Evolutionary conservation across 345 rosid species (phyloP), one percentile per base, ranked within the genome.

Genomic region (Salix arbutifolia): DNA sequence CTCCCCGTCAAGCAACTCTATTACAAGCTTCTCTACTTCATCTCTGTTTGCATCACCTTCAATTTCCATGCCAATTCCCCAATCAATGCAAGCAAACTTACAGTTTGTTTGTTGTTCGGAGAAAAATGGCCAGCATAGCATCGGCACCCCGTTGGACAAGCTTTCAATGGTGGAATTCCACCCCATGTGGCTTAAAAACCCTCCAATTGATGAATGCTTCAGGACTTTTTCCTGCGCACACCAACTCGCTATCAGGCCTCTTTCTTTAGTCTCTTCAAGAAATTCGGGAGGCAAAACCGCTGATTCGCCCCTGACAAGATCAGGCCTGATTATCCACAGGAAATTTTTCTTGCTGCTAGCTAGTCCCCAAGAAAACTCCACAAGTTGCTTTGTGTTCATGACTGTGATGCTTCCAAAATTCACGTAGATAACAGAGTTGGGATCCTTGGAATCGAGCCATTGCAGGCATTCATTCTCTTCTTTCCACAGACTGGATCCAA

Each of bases 11-110:
- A 61, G 42, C 1, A 73, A 28, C 38, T 61, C 69, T 10, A 68
- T 61, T 14, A 73, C 69, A 17, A 40, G 26, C 8, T 40, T 40
- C 38, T 73, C 69, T 25, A 73, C 69, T 18, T 62, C 76, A 18
- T 73, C 76, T 73, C 76, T 73, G 9, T 73, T 73, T 2, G 30
- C 76, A 25, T 42, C 13, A 84, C 26, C 33, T 75, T 38, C 42
- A 12, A 73, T 73, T 37, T 73, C 38, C 69, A 42, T 26, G 6
- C 76, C 76, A 25, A 73, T 2, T 16, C 76, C 69, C 76, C 76
- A 73, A 25, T 61, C 37, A 4, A 28, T 40, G 35, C 76, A 73
- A 40, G 68, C 68, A 73, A 60, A 73, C 69, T 52, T 40, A 35
- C 58, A 73, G 37, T 73, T 73, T 0, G 56, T 73, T 5, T 25